A percentile compares a stretch with the other conserved stretches of the same genome.
Evolutionary conservation across 192 early-diverging fungal genomes (phyloP).

Genomic region (Coemansia interrupta): DNA sequence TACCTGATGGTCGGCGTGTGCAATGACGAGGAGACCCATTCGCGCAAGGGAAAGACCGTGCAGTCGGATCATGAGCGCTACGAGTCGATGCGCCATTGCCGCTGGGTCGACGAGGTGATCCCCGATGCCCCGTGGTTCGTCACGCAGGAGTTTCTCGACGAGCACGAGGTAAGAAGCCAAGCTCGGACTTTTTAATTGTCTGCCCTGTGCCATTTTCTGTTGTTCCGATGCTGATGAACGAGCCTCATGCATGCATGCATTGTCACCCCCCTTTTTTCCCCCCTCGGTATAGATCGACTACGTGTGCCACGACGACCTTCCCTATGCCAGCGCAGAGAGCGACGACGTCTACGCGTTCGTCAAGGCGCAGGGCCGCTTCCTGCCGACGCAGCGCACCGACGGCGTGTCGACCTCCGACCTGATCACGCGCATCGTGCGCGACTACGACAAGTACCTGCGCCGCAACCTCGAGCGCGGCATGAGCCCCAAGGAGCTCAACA

Average conservation of each 20-base stretch:
- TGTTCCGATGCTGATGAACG: not conserved
- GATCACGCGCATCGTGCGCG: constrained; percentile 79
- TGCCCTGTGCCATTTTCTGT: not conserved
- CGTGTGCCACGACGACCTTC: constrained; percentile 78
- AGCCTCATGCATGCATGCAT: constrained; percentile 1
- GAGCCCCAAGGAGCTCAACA: constrained; percentile 74
- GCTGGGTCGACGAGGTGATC: constrained; percentile 81
- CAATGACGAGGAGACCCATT: constrained; percentile 71
- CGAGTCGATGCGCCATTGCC: constrained; percentile 75
- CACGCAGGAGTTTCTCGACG: constrained; percentile 70
- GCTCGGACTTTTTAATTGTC: not conserved
- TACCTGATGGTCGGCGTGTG: constrained; percentile 75
- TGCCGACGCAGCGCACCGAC: constrained; percentile 71
- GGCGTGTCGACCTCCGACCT: constrained; percentile 77
- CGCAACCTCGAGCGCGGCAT: constrained; percentile 83
- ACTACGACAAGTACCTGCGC: constrained; percentile 79
- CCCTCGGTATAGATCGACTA: constrained; percentile 79
- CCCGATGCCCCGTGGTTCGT: constrained; percentile 74
- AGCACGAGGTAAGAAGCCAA: constrained; percentile 54
- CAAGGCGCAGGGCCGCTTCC: constrained; percentile 65
- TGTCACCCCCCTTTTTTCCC: not conserved
- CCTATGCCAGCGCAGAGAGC: constrained; percentile 66
- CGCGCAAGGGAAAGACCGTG: constrained; percentile 77
- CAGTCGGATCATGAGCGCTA: constrained; percentile 73
- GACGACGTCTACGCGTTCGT: constrained; percentile 79